phyloP scores from a whole-genome alignment of 208 protist genomes.

The Polymyxa betae region DNA sequence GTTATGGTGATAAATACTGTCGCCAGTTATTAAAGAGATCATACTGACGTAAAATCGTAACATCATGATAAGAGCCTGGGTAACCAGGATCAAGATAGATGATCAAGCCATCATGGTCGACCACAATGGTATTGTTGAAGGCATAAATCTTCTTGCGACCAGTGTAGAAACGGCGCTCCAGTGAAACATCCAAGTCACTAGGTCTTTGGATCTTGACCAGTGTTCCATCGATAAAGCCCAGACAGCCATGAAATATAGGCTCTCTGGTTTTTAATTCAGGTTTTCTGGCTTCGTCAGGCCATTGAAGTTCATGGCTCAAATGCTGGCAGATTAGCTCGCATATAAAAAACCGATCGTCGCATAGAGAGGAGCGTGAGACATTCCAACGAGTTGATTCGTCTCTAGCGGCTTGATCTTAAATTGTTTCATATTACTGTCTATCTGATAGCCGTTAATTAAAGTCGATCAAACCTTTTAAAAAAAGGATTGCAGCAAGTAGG shows the following conservation, averaged over 20 bases:
- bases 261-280: neutral
- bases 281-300: neutral
- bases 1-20: no score
- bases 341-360: neutral
- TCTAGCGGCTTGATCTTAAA: no score
- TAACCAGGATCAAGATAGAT: neutral
- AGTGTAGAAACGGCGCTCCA: neutral
- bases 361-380: no score
- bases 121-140: conserved; percentile 21
- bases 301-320: neutral
- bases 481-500: no score
- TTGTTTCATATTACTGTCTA: no score
- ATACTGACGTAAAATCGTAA: no score
- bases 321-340: neutral
- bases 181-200: neutral
- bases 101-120: conserved; percentile 32
- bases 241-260: neutral
- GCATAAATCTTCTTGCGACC: conserved; percentile 27
- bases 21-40: no score
- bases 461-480: no score
- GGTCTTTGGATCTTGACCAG: conserved; percentile 20
- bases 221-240: conserved; percentile 39
- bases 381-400: no score
- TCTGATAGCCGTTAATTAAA: no score
- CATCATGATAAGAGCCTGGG: no score